Base-by-base conservation (phyloP, 2,329 filamentous ascomycete genomes). In the Xylariaceae sp. region DNA sequence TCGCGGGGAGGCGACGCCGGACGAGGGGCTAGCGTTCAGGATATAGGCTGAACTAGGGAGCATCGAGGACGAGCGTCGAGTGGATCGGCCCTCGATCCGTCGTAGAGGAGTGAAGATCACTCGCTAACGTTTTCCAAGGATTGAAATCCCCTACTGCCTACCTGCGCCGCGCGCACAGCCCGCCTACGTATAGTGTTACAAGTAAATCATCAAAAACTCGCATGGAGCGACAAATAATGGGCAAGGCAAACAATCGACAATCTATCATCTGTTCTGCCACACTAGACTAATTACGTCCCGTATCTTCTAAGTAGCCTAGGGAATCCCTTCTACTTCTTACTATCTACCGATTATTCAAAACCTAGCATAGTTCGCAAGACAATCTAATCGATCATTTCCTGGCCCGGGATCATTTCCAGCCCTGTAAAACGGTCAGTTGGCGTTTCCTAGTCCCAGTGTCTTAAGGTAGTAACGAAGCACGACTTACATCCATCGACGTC, bases 21-120 rank as follows among this genome's bases (percentile, higher is more conserved):
- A 65, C 12, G 67, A 70, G 55, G 67, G 65, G 20, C 51, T 71
- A 55, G 66, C 63, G n/a, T 71, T 65, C 48, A 63, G 60, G 59
- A 1, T 71, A 42, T 70, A 37, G 32, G 23, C 23, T 26, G 23
- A 52, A 40, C 23, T 32, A 46, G 43, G 18, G 40, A 26, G 23
- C 23, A 4, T 26, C 9, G 23, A 26, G 23, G 23, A 26, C 9
- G 23, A 9, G 9, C 9, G 23, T 26, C 9, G 23, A 26, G 9
- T 26, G 23, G n/a, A 26, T 26, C 23, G 23, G 9, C 23, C 4
- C 23, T 26, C 9, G 4, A 26, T 26, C 4, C 23, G 9, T 26
- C 9, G 4, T 26, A 26, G 23, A n/a, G n/a, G n/a, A n/a, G n/a
- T n/a, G n/a, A n/a, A n/a, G n/a, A 26, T 26, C 23, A 26, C 23